These are phyloP conservation scores for Rhynchospora pubera DNA, from an alignment of 176 grass and related monocot species.

Conservation along the genomic window DNA sequence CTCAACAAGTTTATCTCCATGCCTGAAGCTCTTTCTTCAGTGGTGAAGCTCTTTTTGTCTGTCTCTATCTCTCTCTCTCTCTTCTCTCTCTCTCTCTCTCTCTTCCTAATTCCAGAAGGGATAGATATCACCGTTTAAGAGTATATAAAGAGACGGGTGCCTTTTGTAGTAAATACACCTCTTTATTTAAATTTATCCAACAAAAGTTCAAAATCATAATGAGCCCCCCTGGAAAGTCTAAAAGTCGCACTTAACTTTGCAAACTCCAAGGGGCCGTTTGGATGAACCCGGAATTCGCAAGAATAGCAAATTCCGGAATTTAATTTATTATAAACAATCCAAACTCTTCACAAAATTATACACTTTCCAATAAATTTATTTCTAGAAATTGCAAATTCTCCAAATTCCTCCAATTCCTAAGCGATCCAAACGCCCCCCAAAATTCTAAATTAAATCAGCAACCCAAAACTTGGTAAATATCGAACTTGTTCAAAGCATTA, in stretches of 20 bases:
- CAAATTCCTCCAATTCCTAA: too few relatives aligned
- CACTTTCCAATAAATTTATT: too few relatives aligned
- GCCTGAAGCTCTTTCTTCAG: neutral
- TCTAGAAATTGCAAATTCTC: too few relatives aligned
- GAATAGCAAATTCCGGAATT: too few relatives aligned
- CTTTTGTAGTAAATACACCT: neutral
- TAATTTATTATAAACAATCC: too few relatives aligned
- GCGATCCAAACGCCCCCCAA: too few relatives aligned
- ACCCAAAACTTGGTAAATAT: neutral
- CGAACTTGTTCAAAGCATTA: neutral
- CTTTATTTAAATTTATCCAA: neutral
- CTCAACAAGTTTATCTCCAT: constrained; percentile 33
- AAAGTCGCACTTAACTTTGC: neutral
- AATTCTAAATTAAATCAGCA: neutral
- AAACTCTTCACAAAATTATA: too few relatives aligned
- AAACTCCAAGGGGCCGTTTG: too few relatives aligned
- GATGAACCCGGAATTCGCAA: too few relatives aligned
- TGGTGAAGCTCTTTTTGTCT: neutral
- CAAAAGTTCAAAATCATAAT: neutral
- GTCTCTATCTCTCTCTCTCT: neutral
- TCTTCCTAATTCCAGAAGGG: neutral
- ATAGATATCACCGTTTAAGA: neutral
- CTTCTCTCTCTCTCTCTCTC: too few relatives aligned
- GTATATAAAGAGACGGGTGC: constrained; percentile 10
- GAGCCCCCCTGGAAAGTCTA: neutral